Evolutionary conservation across 352 stramenopile genomes (phyloP), one percentile per base, ranked within the genome.

Genomic region (Thraustochytrium sp.): DNA sequence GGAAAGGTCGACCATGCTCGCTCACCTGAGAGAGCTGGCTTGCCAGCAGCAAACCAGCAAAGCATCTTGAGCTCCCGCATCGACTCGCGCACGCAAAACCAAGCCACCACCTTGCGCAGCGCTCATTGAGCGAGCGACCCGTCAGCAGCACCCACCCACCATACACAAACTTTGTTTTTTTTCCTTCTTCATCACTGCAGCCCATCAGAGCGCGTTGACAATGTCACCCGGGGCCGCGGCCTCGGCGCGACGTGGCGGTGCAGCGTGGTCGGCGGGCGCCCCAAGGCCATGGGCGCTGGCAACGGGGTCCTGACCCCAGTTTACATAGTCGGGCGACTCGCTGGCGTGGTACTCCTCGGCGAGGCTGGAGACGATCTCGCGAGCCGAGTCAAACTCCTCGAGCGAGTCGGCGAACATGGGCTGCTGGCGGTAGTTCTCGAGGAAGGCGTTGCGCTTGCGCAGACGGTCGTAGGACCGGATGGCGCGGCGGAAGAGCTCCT

Each of bases 371-470:
- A 86, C 84, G 34, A 86, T 62, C 42, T 86, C 82, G 38, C 72
- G 46, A 3, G 84, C 53, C 53, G 80, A 38, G 42, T 86, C 80
- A 38, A 86, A 86, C 75, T 86, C 84, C 9, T 86, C 84, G 31
- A 87, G 61, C 4, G n/a, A 53, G 44, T 86, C 84, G 9, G 48
- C 29, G 49, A 99, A 99, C 91, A 99, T 98, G 49, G 96, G 95
- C 85, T 99, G 93, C 86, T 96, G 95, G 65, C 94, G 90, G 92
- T 99, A 99, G 85, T 99, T 98, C 82, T 99, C 95, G 61, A 99
- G 93, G 90, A 99, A 99, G 38, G 97, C 97, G 86, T 98, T 98
- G 76, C 97, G 89, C 85, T 97, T 98, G 75, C 96, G 94, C 46
- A 99, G 94, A 29, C 92, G 91, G 88, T 99, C 97, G 88, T 98